These are phyloP conservation scores for Tolypocladium tropicale DNA, from an alignment of 2,329 filamentous ascomycete genomes.

Conservation along the genomic window DNA sequence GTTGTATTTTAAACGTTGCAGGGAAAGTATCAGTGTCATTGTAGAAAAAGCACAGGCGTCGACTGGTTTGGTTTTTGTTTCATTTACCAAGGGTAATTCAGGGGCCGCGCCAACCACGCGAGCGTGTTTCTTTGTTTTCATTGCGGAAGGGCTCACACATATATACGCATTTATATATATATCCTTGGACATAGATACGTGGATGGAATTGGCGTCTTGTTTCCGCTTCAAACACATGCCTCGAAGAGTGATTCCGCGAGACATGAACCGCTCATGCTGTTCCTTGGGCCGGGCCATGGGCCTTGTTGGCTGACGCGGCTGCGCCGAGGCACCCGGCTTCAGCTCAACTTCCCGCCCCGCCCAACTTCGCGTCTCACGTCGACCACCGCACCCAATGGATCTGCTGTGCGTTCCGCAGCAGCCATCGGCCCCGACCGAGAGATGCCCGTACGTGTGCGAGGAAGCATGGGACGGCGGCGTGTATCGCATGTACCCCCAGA, in stretches of 20 bases:
- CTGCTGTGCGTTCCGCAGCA: slow-evolving; percentile 9
- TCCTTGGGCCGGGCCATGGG: too few species aligned
- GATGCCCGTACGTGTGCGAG: slow-evolving; percentile 12
- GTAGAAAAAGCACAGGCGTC: background rate
- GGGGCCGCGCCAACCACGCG: background rate
- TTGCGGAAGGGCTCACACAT: too few species aligned
- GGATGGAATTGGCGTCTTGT: background rate
- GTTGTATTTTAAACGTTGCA: background rate
- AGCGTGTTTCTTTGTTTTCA: too few species aligned
- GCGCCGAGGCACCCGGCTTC: too few species aligned
- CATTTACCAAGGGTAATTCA: background rate
- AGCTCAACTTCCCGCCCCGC: too few species aligned
- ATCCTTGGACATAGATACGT: background rate
- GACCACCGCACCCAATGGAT: slow-evolving; percentile 7
- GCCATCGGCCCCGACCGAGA: slow-evolving; percentile 5
- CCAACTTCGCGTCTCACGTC: background rate
- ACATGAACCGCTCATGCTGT: too few species aligned
- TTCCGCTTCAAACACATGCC: too few species aligned
- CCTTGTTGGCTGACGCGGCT: too few species aligned
- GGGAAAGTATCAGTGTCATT: background rate
- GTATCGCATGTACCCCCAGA: slow-evolving; percentile 14
- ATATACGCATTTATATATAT: too few species aligned
- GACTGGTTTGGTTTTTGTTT: too few species aligned
- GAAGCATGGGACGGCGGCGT: slow-evolving; percentile 15
- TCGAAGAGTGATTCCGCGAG: too few species aligned